Conservation (phyloP, 345 rosid species). For the Tarenaya hassleriana region DNA sequence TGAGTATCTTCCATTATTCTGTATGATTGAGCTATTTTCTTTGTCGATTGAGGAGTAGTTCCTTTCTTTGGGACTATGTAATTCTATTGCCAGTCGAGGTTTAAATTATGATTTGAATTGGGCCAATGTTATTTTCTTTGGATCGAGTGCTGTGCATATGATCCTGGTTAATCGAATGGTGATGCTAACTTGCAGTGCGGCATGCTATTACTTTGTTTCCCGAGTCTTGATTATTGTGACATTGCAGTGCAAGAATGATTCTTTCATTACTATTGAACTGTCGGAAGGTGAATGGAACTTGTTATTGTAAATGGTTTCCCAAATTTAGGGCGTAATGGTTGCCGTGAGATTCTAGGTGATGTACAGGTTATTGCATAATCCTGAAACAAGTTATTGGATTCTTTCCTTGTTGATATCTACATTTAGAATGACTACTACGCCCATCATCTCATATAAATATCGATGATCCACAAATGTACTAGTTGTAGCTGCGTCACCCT, state of each 20-base stretch:
- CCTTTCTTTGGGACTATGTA: no score
- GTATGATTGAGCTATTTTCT: constrained; percentile 11
- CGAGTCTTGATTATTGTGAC: not conserved
- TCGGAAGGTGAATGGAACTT: not conserved
- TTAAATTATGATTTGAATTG: no score
- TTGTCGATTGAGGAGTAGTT: not conserved
- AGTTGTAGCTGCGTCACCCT: not conserved
- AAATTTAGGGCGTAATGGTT: constrained; percentile 4
- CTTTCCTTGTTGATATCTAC: constrained; percentile 6
- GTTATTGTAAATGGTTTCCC: not conserved
- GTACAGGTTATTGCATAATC: no score
- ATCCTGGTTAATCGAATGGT: not conserved
- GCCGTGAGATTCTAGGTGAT: not conserved
- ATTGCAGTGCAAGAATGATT: not conserved
- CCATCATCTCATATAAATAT: no score
- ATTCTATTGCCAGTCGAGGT: no score
- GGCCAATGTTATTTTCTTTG: constrained; percentile 7
- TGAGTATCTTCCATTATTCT: constrained; percentile 31
- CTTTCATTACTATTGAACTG: not conserved
- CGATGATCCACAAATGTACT: not conserved
- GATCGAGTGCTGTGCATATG: constrained; percentile 7
- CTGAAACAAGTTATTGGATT: constrained; percentile 2
- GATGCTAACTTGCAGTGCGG: no score
- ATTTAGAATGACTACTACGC: not conserved
- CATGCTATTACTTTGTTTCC: not conserved